These are phyloP conservation scores for Metschnikowia arizonensis DNA, from an alignment of 805 yeast species.

Conservation along the genomic window DNA sequence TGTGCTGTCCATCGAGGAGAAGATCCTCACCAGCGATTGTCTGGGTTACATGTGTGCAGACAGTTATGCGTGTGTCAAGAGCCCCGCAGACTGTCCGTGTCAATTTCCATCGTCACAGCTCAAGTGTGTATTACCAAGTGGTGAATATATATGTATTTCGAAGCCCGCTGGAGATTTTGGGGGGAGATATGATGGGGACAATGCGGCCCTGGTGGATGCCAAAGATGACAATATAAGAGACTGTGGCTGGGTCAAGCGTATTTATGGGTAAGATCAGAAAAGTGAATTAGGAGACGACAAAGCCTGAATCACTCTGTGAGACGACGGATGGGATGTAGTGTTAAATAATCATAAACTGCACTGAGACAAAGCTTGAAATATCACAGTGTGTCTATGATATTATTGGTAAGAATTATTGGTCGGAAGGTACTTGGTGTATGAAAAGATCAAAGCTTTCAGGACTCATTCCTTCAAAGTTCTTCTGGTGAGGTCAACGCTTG, in stretches of 20 bases:
- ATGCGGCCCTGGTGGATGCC: slow-evolving; percentile 47
- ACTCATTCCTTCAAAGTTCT: no score
- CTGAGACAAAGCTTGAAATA: no score
- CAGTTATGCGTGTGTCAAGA: slow-evolving; percentile 71
- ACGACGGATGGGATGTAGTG: no score
- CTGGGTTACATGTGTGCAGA: slow-evolving; percentile 73
- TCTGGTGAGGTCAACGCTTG: no score
- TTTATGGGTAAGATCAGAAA: slow-evolving; percentile 29
- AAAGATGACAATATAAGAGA: slow-evolving; percentile 55
- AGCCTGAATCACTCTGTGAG: no score
- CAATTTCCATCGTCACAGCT: slow-evolving; percentile 81
- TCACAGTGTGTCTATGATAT: no score
- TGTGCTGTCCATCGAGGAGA: slow-evolving; percentile 30
- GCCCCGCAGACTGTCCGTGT: slow-evolving; percentile 79
- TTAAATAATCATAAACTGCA: no score
- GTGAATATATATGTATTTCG: slow-evolving; percentile 74
- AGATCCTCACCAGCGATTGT: slow-evolving; percentile 47
- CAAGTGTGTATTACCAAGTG: slow-evolving; percentile 72
- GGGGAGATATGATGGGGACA: slow-evolving; percentile 34
- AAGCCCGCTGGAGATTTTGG: slow-evolving; percentile 54
- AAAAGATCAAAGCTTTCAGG: no score
- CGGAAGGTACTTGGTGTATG: no score
- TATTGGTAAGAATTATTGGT: no score
- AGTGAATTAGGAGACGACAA: no score
- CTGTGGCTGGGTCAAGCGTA: slow-evolving; percentile 80